Conservation (phyloP, 208 protist species). For the Zelonia costaricensis region DNA sequence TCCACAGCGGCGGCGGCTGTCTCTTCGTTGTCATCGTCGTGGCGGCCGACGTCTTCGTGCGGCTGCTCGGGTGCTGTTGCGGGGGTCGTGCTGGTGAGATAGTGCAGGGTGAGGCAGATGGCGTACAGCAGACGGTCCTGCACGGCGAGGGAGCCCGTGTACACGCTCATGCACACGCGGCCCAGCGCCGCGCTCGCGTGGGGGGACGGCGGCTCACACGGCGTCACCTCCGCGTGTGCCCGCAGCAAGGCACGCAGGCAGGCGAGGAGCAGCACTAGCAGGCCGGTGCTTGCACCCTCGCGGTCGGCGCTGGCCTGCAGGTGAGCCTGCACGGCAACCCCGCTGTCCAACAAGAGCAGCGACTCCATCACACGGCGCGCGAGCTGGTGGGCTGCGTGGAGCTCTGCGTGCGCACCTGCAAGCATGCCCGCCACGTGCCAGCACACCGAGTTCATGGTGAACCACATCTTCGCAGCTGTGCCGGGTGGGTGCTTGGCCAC, state of each 20-base stretch:
- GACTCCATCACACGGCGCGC: too few species aligned
- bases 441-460: constrained; percentile 35
- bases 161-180: constrained; percentile 44
- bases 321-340: constrained; percentile 5
- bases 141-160: constrained; percentile 54
- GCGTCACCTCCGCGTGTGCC: too few species aligned
- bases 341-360: constrained; percentile 1
- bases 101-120: constrained; percentile 66
- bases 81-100: constrained; percentile 31
- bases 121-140: constrained; percentile 80
- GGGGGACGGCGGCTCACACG: not conserved
- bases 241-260: constrained; percentile 10
- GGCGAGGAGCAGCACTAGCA: constrained; percentile 42
- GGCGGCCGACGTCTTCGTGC: constrained; percentile 10
- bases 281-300: constrained; percentile 23
- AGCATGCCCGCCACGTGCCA: constrained; percentile 47
- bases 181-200: constrained; percentile 8
- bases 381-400: too few species aligned
- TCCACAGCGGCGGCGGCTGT: not conserved
- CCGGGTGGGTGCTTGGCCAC: not conserved
- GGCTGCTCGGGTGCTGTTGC: not conserved
- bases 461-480: constrained; percentile 27
- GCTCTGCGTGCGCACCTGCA: not conserved
- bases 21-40: not conserved
- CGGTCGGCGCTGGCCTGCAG: constrained; percentile 10